These are phyloP conservation scores for Populus ilicifolia DNA, from an alignment of 345 rosid genomes.

Conservation along the genomic window DNA sequence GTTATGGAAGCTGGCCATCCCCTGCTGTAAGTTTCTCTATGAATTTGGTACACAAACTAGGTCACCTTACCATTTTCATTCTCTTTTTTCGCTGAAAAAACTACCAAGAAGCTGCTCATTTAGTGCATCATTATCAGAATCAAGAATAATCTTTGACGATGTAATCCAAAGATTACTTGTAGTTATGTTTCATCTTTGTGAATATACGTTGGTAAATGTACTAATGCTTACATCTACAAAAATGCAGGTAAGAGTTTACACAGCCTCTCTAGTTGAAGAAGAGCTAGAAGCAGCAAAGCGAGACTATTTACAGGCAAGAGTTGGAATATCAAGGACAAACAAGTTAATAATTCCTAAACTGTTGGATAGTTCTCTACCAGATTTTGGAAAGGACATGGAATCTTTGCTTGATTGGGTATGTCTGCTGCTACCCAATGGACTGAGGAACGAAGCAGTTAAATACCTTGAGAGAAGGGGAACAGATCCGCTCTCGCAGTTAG, in stretches of 20 bases:
- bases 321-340: constrained; percentile 63
- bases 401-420: constrained; percentile 85
- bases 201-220: not conserved
- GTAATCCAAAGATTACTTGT: not conserved
- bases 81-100: not conserved
- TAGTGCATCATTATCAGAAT: not conserved
- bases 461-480: constrained; percentile 48
- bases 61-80: not conserved
- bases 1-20: constrained; percentile 96
- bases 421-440: constrained; percentile 66
- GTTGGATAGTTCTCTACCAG: constrained; percentile 84
- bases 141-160: not conserved
- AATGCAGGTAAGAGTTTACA: constrained; percentile 76
- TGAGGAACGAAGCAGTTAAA: constrained; percentile 54
- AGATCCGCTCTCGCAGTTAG: constrained; percentile 46
- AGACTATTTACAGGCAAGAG: constrained; percentile 78
- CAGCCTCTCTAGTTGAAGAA: constrained; percentile 63
- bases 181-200: not conserved
- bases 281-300: constrained; percentile 74
- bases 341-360: constrained; percentile 76
- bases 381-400: constrained; percentile 77
- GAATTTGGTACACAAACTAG: not conserved
- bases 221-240: not conserved
- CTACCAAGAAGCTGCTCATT: not conserved
- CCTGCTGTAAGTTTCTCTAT: constrained; percentile 66